Conservation (phyloP, 1,284 basidiomycete species). For the Melampsora americana region DNA sequence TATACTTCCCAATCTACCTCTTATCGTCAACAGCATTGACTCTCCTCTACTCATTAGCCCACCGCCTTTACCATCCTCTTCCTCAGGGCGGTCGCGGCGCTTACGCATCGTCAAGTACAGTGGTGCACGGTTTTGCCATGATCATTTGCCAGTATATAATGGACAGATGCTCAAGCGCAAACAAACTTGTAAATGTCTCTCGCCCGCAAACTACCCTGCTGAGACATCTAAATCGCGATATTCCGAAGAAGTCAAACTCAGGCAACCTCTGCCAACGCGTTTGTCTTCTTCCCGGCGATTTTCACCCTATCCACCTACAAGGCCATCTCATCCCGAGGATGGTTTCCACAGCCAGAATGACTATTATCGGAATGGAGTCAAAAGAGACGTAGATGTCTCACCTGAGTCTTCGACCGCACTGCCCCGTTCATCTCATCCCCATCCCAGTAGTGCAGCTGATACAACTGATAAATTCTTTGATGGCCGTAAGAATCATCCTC, state of each 20-base stretch:
- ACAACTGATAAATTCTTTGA: no score
- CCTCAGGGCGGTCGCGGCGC: not conserved
- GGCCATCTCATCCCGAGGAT: no score
- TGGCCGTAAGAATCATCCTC: no score
- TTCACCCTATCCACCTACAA: not conserved
- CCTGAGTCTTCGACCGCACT: no score
- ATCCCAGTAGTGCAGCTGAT: no score
- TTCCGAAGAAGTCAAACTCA: not conserved
- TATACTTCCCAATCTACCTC: not conserved
- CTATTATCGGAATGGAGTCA: no score
- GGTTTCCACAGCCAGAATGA: no score
- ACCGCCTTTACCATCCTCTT: not conserved
- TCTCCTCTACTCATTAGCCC: constrained; percentile 11
- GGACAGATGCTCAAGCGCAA: constrained; percentile 6
- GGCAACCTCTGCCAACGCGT: not conserved
- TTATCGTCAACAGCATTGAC: not conserved
- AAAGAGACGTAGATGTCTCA: no score
- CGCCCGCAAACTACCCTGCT: not conserved
- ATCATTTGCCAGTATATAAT: constrained; percentile 31
- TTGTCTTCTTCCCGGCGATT: not conserved
- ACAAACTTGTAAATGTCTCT: not conserved
- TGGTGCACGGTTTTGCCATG: constrained; percentile 21
- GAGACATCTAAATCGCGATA: not conserved
- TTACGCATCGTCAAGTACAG: constrained; percentile 27
- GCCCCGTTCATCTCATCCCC: no score